phyloP scores from a whole-genome alignment of 2,329 filamentous ascomycete genomes.

The Pseudogymnoascus sp. region DNA sequence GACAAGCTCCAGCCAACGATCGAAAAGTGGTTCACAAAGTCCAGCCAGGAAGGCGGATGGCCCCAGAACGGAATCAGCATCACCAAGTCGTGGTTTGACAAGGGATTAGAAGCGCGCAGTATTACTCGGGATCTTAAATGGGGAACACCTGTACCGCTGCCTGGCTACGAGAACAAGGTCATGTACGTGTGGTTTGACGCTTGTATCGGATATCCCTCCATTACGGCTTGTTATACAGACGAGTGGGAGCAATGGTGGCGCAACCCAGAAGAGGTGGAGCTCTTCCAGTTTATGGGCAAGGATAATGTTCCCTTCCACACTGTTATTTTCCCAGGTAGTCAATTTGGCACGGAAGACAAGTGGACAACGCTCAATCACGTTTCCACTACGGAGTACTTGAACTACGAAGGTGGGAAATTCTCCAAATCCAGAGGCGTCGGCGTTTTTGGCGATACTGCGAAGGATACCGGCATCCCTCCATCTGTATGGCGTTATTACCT shows the following conservation, averaged over 20 bases:
- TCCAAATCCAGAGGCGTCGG: slow-evolving; percentile 83
- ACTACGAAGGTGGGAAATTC: slow-evolving; percentile 86
- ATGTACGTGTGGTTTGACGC: slow-evolving; percentile 85
- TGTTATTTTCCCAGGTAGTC: slow-evolving; percentile 81
- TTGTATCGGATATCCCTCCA: slow-evolving; percentile 91
- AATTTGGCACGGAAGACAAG: slow-evolving; percentile 72
- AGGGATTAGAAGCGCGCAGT: slow-evolving; percentile 75
- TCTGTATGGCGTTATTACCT: slow-evolving; percentile 95
- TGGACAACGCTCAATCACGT: slow-evolving; percentile 89
- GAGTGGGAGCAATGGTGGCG: slow-evolving; percentile 95
- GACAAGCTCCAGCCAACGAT: slow-evolving; percentile 74
- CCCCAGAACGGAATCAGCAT: slow-evolving; percentile 66
- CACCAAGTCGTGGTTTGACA: slow-evolving; percentile 70
- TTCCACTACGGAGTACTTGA: slow-evolving; percentile 81
- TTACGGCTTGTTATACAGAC: slow-evolving; percentile 80
- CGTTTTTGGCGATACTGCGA: slow-evolving; percentile 84
- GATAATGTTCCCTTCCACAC: slow-evolving; percentile 77
- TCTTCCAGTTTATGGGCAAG: slow-evolving; percentile 96
- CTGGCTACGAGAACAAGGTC: slow-evolving; percentile 64
- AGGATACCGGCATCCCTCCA: slow-evolving; percentile 72
- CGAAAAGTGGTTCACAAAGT: slow-evolving; percentile 65
- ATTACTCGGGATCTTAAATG: slow-evolving; percentile 91
- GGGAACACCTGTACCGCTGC: slow-evolving; percentile 52
- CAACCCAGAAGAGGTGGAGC: slow-evolving; percentile 74
- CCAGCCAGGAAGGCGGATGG: slow-evolving; percentile 68